Evolutionary conservation across 768 basidiomycete species (phyloP).

Genomic region (Boletus reticulatus): DNA sequence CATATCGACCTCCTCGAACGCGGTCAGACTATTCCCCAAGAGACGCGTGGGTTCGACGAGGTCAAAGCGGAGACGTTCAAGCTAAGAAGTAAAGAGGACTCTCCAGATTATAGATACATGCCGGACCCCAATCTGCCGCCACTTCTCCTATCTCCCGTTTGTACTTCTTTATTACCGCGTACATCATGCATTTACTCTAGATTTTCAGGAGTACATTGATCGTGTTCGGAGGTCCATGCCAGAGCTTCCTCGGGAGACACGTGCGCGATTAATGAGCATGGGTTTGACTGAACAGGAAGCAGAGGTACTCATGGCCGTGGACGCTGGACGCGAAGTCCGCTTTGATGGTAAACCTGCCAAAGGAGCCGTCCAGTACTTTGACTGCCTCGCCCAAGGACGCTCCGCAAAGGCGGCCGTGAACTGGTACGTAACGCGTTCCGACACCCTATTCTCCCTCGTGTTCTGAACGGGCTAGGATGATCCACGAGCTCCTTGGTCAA

Average conservation of each 20-base stretch:
- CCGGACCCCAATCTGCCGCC: slow-evolving; percentile 92
- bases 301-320: slow-evolving; percentile 74
- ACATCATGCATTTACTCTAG: background rate
- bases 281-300: slow-evolving; percentile 63
- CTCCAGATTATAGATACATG: slow-evolving; percentile 97
- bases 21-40: slow-evolving; percentile 57
- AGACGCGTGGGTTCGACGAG: slow-evolving; percentile 91
- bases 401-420: slow-evolving; percentile 76
- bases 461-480: slow-evolving; percentile 58
- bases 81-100: slow-evolving; percentile 87
- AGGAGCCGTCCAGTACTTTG: slow-evolving; percentile 79
- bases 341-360: slow-evolving; percentile 54
- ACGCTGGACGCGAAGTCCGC: slow-evolving; percentile 58
- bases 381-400: slow-evolving; percentile 52
- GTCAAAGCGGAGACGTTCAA: slow-evolving; percentile 75
- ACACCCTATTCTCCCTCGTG: background rate
- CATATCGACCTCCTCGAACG: slow-evolving; percentile 60
- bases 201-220: slow-evolving; percentile 59
- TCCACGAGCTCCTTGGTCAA: slow-evolving; percentile 83
- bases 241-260: slow-evolving; percentile 68
- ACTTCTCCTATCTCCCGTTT: slow-evolving; percentile 54
- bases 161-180: slow-evolving; percentile 7
- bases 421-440: slow-evolving; percentile 53
- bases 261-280: slow-evolving; percentile 52
- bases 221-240: slow-evolving; percentile 57